Percentiles rank a stretch among this genome's conserved stretches.
Evolutionary conservation across 805 yeast species (phyloP).

Genomic region (Wickerhamomyces canadensis): DNA sequence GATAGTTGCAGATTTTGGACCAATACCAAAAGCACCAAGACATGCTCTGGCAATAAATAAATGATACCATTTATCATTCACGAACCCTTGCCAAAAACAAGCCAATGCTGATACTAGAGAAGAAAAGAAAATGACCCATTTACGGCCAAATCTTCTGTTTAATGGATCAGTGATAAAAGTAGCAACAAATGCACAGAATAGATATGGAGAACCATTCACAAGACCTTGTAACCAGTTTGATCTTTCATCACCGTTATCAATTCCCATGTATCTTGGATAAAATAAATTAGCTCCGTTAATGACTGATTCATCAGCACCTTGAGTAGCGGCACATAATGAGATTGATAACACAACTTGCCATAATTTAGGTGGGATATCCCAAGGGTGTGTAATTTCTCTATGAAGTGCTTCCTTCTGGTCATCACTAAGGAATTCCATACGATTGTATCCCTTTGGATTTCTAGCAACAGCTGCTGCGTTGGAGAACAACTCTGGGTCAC

Average conservation of each 20-base stretch:
- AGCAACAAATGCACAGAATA: conserved; percentile 54
- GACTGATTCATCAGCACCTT: conserved; percentile 77
- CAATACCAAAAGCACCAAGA: conserved; percentile 59
- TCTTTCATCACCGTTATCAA: conserved; percentile 39
- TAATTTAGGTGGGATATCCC: conserved; percentile 39
- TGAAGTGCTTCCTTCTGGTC: conserved; percentile 49
- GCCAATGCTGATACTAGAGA: conserved; percentile 54
- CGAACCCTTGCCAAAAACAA: conserved; percentile 67
- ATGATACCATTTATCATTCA: conserved; percentile 54
- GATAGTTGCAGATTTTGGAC: conserved; percentile 72
- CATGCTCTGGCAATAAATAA: conserved; percentile 60
- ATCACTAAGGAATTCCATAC: conserved; percentile 49
- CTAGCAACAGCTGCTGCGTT: conserved; percentile 66
- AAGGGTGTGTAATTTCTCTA: conserved; percentile 41
- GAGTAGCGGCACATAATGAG: conserved; percentile 76
- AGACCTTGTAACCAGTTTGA: conserved; percentile 57
- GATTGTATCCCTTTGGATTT: conserved; percentile 49
- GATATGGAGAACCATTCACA: conserved; percentile 65
- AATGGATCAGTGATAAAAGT: conserved; percentile 62
- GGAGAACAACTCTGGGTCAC: conserved; percentile 47
- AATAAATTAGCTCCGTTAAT: conserved; percentile 66
- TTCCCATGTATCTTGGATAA: conserved; percentile 51
- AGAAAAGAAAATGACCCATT: conserved; percentile 60
- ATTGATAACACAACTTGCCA: conserved; percentile 55
- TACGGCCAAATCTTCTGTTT: conserved; percentile 55